Base-by-base conservation (phyloP, 2,329 filamentous ascomycete genomes). In the Claviceps monticola region DNA sequence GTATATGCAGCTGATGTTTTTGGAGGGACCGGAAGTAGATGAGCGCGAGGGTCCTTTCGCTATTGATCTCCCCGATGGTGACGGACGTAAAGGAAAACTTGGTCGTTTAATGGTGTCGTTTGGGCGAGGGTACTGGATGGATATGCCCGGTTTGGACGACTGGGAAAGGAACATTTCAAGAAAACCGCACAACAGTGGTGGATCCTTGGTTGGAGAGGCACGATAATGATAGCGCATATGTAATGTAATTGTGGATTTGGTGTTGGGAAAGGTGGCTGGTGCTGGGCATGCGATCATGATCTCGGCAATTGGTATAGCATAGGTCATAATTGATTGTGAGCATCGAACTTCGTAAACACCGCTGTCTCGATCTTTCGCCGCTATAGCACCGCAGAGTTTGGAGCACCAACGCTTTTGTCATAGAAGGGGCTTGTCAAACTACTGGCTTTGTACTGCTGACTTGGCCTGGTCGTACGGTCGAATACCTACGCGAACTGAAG, bases 61-160 rank as follows among this genome's bases (percentile, higher is more conserved):
- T 0, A 68, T 72, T 36, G 80, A 79, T 49, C 78, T 80, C 45
- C 80, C 83, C n/a, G 82, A 87, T 52, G 88, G 88, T 11, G 76
- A 84, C 55, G 89, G 89, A 17, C 89, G 86, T 79, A 78, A 77
- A 64, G 90, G 89, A 37, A 82, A 80, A 60, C 62, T 94, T 11
- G 90, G 89, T n/a, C 77, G 90, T 49, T 63, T 78, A 36, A 86
- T 96, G 86, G 75, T 95, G 29, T 76, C 75, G 9, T 73, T 88
- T 23, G 85, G 85, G 41, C 79, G 78, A 57, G 75, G 74, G 53
- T 96, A 94, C 70, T 96, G 90, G 89, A 72, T 95, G 16, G 86
- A 85, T 55, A 79, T 79, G 51, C 69, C 79, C 52, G 79, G 78
- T 53, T 74, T 80, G 56, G 76, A 82, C 48, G 80, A 82, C 54